A percentile compares a stretch with the other conserved stretches of the same genome.
phyloP scores from a whole-genome alignment of 495 filamentous ascomycete genomes.

The Pseudevernia furfuracea region DNA sequence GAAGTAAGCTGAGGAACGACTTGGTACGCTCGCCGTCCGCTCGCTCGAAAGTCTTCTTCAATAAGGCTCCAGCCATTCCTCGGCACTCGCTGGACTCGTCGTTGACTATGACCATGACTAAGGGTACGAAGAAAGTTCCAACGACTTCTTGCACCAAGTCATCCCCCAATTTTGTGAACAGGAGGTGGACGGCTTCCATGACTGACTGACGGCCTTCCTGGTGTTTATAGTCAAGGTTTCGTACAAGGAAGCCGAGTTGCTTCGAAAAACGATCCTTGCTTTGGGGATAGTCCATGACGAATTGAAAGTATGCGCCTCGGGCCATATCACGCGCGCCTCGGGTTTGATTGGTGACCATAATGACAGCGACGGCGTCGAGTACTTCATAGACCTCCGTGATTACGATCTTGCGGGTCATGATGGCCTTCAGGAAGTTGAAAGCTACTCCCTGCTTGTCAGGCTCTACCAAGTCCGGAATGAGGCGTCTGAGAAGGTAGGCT shows the following conservation, averaged over 20 bases:
- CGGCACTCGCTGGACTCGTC: slow-evolving; percentile 83
- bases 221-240: slow-evolving; percentile 84
- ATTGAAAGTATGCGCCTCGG: slow-evolving; percentile 84
- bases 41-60: slow-evolving; percentile 72
- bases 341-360: slow-evolving; percentile 95
- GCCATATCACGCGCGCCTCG: slow-evolving; percentile 77
- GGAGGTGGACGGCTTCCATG: slow-evolving; percentile 77
- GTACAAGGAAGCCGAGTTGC: slow-evolving; percentile 78
- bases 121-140: slow-evolving; percentile 72
- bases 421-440: slow-evolving; percentile 84
- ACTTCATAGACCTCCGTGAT: slow-evolving; percentile 86
- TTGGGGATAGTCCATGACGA: slow-evolving; percentile 90
- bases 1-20: slow-evolving; percentile 59
- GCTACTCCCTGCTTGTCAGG: slow-evolving; percentile 82
- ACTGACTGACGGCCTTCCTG: slow-evolving; percentile 82
- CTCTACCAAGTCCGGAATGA: slow-evolving; percentile 86
- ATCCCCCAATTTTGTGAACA: slow-evolving; percentile 72
- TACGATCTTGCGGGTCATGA: slow-evolving; percentile 75
- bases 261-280: slow-evolving; percentile 78
- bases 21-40: slow-evolving; percentile 65
- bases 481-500: slow-evolving; percentile 71
- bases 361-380: slow-evolving; percentile 74
- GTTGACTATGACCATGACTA: slow-evolving; percentile 78
- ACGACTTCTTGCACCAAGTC: slow-evolving; percentile 76
- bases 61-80: slow-evolving; percentile 67